Conservation (phyloP, 768 basidiomycete genomes). For the Mycena olivaceomarginata region DNA sequence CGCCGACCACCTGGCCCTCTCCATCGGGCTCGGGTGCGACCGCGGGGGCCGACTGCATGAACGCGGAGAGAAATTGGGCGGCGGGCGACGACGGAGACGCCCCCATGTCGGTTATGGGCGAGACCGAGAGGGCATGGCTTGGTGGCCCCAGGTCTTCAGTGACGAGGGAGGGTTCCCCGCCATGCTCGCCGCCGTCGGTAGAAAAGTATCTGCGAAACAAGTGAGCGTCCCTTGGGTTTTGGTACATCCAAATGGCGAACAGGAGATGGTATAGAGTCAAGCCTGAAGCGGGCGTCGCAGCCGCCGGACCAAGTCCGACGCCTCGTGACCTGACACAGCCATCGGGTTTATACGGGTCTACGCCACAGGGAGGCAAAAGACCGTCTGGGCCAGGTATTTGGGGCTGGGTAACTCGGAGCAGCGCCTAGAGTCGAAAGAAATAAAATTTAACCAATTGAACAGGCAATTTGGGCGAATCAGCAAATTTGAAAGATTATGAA, state of each 20-base stretch:
- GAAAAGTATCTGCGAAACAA: constrained; percentile 40
- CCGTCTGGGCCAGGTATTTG: no score
- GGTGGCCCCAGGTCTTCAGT: background rate
- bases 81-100: constrained; percentile 74
- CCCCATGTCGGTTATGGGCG: background rate
- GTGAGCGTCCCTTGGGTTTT: constrained; percentile 17
- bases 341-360: background rate
- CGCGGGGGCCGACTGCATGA: constrained; percentile 64
- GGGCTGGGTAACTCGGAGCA: no score
- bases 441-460: no score
- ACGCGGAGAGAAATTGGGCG: constrained; percentile 83
- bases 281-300: constrained; percentile 1
- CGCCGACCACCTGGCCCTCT: constrained; percentile 80
- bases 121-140: constrained; percentile 5
- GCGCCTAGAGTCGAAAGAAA: no score
- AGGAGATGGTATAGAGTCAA: constrained; percentile 36
- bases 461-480: no score
- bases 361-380: no score
- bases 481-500: no score
- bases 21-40: constrained; percentile 70
- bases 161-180: constrained; percentile 9
- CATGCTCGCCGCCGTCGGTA: constrained; percentile 21
- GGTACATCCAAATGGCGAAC: constrained; percentile 41
- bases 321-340: constrained; percentile 3
- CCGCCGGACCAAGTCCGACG: background rate